Percentiles rank a stretch among this genome's conserved stretches.
Conservation (phyloP, 2,329 filamentous ascomycete species). For the Orbilia blumenaviensis region DNA sequence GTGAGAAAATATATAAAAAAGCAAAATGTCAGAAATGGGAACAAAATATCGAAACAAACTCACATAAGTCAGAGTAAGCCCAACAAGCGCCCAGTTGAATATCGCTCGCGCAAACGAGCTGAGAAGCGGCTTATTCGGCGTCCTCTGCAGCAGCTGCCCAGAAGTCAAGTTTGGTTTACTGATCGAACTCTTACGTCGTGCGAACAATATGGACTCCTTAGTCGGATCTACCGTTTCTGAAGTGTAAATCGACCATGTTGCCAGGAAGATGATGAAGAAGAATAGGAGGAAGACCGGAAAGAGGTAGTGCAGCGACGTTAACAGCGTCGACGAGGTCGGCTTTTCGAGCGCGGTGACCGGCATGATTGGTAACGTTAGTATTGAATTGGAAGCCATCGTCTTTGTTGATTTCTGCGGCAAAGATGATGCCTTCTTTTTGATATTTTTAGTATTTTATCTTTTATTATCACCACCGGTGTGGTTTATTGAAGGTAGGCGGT, state of each 20-base stretch:
- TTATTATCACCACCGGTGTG: too few species aligned
- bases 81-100: conserved; percentile 78
- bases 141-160: conserved; percentile 63
- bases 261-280: conserved; percentile 72
- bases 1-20: background rate
- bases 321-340: conserved; percentile 62
- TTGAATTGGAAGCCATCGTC: conserved; percentile 22
- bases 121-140: conserved; percentile 65
- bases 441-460: background rate
- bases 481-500: background rate
- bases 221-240: conserved; percentile 60
- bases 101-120: conserved; percentile 73
- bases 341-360: conserved; percentile 59
- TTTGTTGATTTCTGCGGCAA: conserved; percentile 2
- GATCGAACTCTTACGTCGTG: conserved; percentile 62
- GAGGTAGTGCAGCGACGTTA: conserved; percentile 66
- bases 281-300: conserved; percentile 72
- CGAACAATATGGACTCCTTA: conserved; percentile 68
- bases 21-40: background rate
- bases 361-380: conserved; percentile 31
- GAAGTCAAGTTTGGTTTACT: conserved; percentile 57
- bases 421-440: background rate
- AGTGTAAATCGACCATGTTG: conserved; percentile 69
- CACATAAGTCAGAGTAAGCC: conserved; percentile 77
- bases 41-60: conserved; percentile 58